These are phyloP conservation scores for Austroboletus niveus DNA, from an alignment of 1,284 basidiomycete species.

Conservation along the genomic window DNA sequence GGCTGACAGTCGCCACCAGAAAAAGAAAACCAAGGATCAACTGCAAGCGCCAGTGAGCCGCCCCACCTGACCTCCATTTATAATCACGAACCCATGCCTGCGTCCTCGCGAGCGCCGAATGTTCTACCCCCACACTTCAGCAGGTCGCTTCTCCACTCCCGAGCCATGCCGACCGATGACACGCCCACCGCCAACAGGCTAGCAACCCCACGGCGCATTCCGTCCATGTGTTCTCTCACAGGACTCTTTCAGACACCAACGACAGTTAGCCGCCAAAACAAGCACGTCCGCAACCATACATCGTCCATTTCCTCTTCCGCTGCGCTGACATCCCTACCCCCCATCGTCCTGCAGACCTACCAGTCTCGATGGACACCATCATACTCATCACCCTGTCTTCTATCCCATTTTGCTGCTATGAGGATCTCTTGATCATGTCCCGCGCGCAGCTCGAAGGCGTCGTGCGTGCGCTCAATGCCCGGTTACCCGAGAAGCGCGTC, in stretches of 20 bases:
- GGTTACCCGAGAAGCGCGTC: constrained; percentile 45
- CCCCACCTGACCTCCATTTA: too few relatives aligned
- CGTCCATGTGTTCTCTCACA: constrained; percentile 17
- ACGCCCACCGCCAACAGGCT: constrained; percentile 3
- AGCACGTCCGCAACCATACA: constrained; percentile 16
- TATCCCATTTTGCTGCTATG: constrained; percentile 60
- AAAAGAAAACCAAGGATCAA: too few relatives aligned
- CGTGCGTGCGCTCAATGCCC: constrained; percentile 45
- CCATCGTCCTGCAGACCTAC: constrained; percentile 50
- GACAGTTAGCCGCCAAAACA: constrained; percentile 15
- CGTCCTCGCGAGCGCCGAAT: too few relatives aligned
- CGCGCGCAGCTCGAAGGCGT: constrained; percentile 44
- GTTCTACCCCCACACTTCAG: too few relatives aligned
- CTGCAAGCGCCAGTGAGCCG: too few relatives aligned
- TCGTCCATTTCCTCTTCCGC: constrained; percentile 8
- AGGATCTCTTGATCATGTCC: constrained; percentile 56
- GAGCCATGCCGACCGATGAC: constrained; percentile 13
- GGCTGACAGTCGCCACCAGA: too few relatives aligned
- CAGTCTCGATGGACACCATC: constrained; percentile 47
- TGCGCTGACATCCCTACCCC: constrained; percentile 14
- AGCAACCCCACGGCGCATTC: constrained; percentile 11
- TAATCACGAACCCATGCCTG: too few relatives aligned
- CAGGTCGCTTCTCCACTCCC: too few relatives aligned
- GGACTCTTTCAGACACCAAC: constrained; percentile 25
- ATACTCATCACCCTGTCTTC: constrained; percentile 52